Conservation (phyloP, 2,329 filamentous ascomycete species). For the Purpureocillium lavendulum region DNA sequence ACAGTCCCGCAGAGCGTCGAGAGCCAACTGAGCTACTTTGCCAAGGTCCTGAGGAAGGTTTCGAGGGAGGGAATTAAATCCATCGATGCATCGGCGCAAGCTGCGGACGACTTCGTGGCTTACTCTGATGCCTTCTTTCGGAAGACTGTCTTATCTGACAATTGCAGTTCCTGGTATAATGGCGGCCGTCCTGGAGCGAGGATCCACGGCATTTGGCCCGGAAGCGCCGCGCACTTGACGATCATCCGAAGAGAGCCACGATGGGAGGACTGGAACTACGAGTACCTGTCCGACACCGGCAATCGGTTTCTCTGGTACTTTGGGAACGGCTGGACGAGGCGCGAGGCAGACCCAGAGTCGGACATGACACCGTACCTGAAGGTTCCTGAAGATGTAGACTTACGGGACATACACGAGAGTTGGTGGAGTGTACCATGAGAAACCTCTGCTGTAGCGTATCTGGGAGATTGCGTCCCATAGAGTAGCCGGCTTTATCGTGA, state of each 20-base stretch:
- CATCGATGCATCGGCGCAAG: constrained; percentile 46
- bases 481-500: no score
- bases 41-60: constrained; percentile 60
- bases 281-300: constrained; percentile 31
- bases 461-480: no score
- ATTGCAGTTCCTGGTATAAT: constrained; percentile 67
- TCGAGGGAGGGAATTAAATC: constrained; percentile 57
- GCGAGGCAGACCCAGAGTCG: constrained; percentile 44
- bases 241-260: constrained; percentile 45
- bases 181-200: constrained; percentile 52
- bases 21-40: constrained; percentile 55
- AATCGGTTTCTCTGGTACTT: constrained; percentile 55
- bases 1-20: constrained; percentile 62
- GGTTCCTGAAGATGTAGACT: constrained; percentile 45
- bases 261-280: constrained; percentile 48
- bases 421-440: constrained; percentile 48
- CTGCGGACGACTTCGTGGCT: constrained; percentile 55
- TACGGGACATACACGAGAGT: constrained; percentile 56
- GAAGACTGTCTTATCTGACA: constrained; percentile 47
- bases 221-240: constrained; percentile 55
- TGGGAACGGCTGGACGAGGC: constrained; percentile 57
- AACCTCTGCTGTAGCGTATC: neutral
- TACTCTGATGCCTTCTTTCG: constrained; percentile 50
- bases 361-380: constrained; percentile 59
- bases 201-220: constrained; percentile 64